Conservation (phyloP, 2,329 filamentous ascomycete species). For the Colletotrichum spaethianum region DNA sequence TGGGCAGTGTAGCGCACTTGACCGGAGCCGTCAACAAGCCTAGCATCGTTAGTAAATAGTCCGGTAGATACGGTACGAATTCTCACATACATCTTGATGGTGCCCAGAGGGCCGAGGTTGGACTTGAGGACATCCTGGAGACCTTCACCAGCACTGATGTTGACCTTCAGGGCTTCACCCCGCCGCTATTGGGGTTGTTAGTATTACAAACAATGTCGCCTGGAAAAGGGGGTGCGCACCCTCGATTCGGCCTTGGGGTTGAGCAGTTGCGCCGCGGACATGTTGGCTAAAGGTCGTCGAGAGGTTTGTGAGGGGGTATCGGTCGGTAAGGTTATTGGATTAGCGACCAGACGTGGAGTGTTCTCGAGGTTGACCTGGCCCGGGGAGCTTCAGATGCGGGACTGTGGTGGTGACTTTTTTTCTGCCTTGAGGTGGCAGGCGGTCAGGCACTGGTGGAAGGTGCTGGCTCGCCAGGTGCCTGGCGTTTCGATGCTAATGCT, state of each 20-base stretch:
- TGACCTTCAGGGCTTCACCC: constrained; percentile 96
- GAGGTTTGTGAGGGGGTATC: constrained; percentile 37
- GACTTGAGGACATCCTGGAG: constrained; percentile 95
- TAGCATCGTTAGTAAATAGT: constrained; percentile 52
- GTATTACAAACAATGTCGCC: constrained; percentile 57
- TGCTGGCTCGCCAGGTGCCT: constrained; percentile 36
- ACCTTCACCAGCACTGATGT: constrained; percentile 96
- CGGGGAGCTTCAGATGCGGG: constrained; percentile 40
- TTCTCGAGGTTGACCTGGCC: constrained; percentile 40
- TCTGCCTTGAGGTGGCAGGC: constrained; percentile 41
- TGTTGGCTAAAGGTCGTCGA: constrained; percentile 56
- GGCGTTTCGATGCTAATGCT: not conserved
- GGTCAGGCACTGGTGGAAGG: constrained; percentile 38
- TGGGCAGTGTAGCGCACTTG: constrained; percentile 63
- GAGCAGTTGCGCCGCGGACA: constrained; percentile 98
- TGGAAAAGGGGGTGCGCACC: constrained; percentile 67
- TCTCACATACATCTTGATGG: constrained; percentile 86
- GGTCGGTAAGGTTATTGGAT: constrained; percentile 37
- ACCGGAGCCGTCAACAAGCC: constrained; percentile 79
- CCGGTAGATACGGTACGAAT: constrained; percentile 4
- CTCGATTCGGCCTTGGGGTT: constrained; percentile 99
- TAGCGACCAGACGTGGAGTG: constrained; percentile 41
- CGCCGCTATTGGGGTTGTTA: constrained; percentile 76
- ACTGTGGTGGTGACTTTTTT: constrained; percentile 42
- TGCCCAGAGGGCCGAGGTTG: constrained; percentile 93